Base-by-base conservation (phyloP, 208 protist species). In the Trypanosoma boissoni region DNA sequence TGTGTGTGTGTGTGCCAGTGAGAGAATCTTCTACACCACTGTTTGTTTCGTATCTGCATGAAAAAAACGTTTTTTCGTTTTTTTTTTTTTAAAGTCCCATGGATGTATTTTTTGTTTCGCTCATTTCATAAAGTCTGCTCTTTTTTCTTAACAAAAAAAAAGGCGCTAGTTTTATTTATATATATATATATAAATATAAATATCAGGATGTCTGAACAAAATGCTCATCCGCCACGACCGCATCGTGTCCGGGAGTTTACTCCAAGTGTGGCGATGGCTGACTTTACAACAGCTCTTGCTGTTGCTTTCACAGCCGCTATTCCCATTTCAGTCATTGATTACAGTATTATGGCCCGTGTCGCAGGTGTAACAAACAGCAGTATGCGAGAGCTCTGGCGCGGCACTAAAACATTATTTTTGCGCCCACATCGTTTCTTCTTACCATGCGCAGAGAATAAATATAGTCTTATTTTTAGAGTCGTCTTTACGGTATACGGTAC, bases 261-360 rank as follows among this genome's bases (percentile, higher is more conserved):
- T 6, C 43, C 56, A 1, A 34, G 56, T 7, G 83, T 81, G 37
- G 64, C 58, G 18, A 68, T 72, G 21, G 83, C 83, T 3, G 87
- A 94, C 65, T 75, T 80, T 49, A 55, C 70, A 24, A 89, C 87
- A 1, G 80, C 87, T 14, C 39, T 79, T 0, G 78, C 64, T 9
- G 87, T 94, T 5, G 83, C 76, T 10, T 52, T 88, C 50, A 82
- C 74, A 1, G 87, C 87, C 2, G 80, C 83, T 0, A 76, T 94
- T 42, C 87, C 87, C 16, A 88, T 94, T 51, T 94, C 87, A 26
- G 88, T 94, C 58, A 85, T 94, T 55, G 87, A 94, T 71, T 94
- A 94, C 69, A 89, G 80, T 32, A 94, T 94, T 48, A 94, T 94
- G 80, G 74, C 87, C 0, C 77, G 83, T 37, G 83, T 94, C 18